These are phyloP conservation scores for Melocanna baccifera DNA, from an alignment of 176 grass and related monocot species.

Conservation along the genomic window DNA sequence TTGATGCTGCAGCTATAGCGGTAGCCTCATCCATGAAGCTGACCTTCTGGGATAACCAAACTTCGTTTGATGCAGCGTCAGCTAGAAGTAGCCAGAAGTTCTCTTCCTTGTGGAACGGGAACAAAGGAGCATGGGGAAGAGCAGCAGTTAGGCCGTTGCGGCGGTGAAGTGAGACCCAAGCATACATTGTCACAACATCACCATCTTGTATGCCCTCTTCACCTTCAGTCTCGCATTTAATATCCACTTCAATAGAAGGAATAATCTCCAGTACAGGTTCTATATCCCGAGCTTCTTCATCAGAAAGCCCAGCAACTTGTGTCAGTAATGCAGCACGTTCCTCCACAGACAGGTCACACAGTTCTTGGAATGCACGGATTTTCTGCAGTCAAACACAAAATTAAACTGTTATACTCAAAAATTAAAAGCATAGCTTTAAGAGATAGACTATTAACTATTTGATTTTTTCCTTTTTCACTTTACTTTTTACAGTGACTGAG, in stretches of 20 bases:
- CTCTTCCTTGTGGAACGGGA: slow-evolving; percentile 92
- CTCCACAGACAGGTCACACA: slow-evolving; percentile 53
- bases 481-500: too few species aligned
- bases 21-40: slow-evolving; percentile 86
- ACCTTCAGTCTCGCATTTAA: slow-evolving; percentile 95
- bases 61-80: slow-evolving; percentile 59
- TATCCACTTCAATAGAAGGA: slow-evolving; percentile 81
- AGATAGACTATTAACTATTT: neutral
- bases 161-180: slow-evolving; percentile 82
- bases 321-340: slow-evolving; percentile 71
- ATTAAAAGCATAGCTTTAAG: neutral
- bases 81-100: slow-evolving; percentile 97
- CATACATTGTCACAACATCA: slow-evolving; percentile 93
- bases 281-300: slow-evolving; percentile 55
- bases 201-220: slow-evolving; percentile 96
- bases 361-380: slow-evolving; percentile 83
- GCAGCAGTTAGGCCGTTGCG: slow-evolving; percentile 76
- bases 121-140: slow-evolving; percentile 73
- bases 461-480: neutral
- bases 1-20: slow-evolving; percentile 81
- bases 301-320: slow-evolving; percentile 74
- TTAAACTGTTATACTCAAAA: neutral
- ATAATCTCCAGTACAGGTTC: slow-evolving; percentile 91
- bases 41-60: slow-evolving; percentile 94
- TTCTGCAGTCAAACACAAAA: slow-evolving; percentile 50